Evolutionary conservation across 2,329 filamentous ascomycete genomes (phyloP).

Genomic region (Colletotrichum sp.): DNA sequence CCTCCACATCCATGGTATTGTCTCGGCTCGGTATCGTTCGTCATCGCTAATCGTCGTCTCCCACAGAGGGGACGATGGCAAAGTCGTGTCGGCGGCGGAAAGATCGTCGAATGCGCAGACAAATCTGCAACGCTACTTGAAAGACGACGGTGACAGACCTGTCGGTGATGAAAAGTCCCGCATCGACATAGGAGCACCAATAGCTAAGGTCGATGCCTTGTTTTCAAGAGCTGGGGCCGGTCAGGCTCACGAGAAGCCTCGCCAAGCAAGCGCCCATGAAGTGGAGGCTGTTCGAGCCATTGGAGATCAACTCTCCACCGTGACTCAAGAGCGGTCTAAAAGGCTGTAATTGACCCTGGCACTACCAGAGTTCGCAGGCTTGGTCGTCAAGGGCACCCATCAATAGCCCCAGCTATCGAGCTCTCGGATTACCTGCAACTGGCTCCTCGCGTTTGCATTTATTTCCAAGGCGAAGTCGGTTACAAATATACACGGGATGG

Average conservation of each 20-base stretch:
- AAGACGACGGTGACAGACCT: background rate
- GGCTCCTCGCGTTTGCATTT: background rate
- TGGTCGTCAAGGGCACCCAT: background rate
- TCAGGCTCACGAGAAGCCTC: background rate
- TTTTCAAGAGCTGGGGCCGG: background rate
- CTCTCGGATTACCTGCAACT: background rate
- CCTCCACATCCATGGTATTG: background rate
- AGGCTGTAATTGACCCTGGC: background rate
- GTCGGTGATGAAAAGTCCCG: background rate
- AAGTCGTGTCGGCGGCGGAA: background rate
- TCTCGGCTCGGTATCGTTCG: background rate
- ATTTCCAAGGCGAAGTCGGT: background rate
- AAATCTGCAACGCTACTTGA: background rate
- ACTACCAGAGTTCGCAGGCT: background rate
- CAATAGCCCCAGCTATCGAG: background rate
- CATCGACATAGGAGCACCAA: background rate
- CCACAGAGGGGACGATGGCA: background rate
- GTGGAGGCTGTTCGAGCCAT: background rate
- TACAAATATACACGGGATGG: background rate
- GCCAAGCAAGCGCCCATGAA: background rate
- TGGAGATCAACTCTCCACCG: background rate
- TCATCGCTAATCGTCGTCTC: background rate
- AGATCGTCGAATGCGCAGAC: background rate
- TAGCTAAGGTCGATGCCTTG: background rate
- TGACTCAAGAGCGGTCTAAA: background rate